These are phyloP conservation scores for Nyssa sinensis DNA, from an alignment of 148 eudicot species.

Conservation along the genomic window DNA sequence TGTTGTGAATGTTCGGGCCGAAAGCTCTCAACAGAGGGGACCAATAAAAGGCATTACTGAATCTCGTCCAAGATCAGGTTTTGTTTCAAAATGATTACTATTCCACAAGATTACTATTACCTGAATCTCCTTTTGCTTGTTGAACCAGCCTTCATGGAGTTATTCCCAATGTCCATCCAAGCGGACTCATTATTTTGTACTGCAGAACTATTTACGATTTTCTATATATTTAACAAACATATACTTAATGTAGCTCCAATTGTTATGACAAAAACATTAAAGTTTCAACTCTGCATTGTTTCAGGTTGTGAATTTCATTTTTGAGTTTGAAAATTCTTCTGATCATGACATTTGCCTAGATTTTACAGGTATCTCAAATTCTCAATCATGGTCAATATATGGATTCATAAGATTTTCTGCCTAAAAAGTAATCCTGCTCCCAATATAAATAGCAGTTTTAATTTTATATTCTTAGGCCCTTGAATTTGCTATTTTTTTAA, in stretches of 20 bases:
- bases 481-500: neutral
- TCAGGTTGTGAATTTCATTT: conserved; percentile 67
- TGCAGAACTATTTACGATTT: neutral
- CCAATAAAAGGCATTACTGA: conserved; percentile 64
- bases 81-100: neutral
- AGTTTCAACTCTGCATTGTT: conserved; percentile 13
- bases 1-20: conserved; percentile 47
- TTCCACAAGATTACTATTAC: neutral
- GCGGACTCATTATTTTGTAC: neutral
- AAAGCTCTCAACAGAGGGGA: conserved; percentile 59
- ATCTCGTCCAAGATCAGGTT: conserved; percentile 57
- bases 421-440: neutral
- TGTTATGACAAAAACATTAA: neutral
- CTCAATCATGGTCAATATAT: neutral
- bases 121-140: neutral
- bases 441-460: neutral
- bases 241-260: neutral
- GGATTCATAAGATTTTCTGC: neutral
- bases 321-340: conserved; percentile 73
- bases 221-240: neutral
- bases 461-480: neutral
- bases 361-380: conserved; percentile 78
- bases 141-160: neutral
- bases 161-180: neutral
- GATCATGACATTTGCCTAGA: conserved; percentile 79